Percentiles rank a stretch among this genome's conserved stretches.
Evolutionary conservation across 495 filamentous ascomycete species (phyloP).

Genomic region (Barbatosphaeria neglecta): DNA sequence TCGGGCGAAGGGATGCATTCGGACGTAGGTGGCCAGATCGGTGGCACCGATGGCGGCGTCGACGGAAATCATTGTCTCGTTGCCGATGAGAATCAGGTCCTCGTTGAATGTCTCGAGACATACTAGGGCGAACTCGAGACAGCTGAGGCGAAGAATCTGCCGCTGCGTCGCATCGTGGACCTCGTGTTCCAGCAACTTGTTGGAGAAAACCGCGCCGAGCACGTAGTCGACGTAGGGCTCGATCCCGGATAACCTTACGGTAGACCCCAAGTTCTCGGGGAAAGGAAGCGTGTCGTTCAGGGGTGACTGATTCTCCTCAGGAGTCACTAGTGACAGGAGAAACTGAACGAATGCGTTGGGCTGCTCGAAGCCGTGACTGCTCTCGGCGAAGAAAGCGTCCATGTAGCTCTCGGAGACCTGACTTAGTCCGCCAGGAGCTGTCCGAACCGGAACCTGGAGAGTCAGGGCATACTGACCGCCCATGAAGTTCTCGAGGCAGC

Average conservation of each 20-base stretch:
- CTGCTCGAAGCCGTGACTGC: slow-evolving; percentile 65
- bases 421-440: slow-evolving; percentile 19
- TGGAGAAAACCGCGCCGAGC: slow-evolving; percentile 58
- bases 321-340: slow-evolving; percentile 53
- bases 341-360: slow-evolving; percentile 70
- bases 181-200: slow-evolving; percentile 47
- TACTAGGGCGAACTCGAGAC: slow-evolving; percentile 62
- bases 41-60: slow-evolving; percentile 61
- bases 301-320: slow-evolving; percentile 40
- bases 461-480: slow-evolving; percentile 35
- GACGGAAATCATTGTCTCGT: slow-evolving; percentile 56
- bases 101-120: slow-evolving; percentile 85
- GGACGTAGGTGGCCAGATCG: slow-evolving; percentile 62
- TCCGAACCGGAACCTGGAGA: slow-evolving; percentile 19
- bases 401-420: slow-evolving; percentile 31
- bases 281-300: slow-evolving; percentile 73
- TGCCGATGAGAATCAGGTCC: slow-evolving; percentile 71
- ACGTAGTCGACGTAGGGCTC: slow-evolving; percentile 88
- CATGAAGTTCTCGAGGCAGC: slow-evolving; percentile 58
- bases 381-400: slow-evolving; percentile 44
- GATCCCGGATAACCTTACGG: slow-evolving; percentile 72
- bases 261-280: slow-evolving; percentile 72
- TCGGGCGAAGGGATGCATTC: slow-evolving; percentile 80
- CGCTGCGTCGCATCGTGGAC: slow-evolving; percentile 48
- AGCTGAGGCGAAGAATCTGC: slow-evolving; percentile 60